Percentiles rank a stretch among this genome's conserved stretches.
phyloP scores from a whole-genome alignment of 768 basidiomycete genomes.

The Auricularia cornea region DNA sequence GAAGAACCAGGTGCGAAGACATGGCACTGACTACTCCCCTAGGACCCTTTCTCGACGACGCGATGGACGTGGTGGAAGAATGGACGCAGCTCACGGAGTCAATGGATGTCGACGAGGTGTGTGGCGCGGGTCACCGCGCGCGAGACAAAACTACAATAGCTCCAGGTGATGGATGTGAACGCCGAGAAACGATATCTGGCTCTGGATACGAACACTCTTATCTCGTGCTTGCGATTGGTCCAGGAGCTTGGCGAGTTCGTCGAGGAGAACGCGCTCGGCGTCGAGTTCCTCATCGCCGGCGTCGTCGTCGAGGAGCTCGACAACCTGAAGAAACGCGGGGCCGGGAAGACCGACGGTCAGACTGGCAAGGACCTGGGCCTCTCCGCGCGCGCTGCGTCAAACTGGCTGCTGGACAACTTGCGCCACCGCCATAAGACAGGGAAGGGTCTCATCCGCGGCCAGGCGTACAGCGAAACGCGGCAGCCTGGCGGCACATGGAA shows the following conservation, averaged over 20 bases:
- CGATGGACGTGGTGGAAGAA: not conserved
- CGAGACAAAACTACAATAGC: not conserved
- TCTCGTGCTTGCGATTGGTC: conserved; percentile 57
- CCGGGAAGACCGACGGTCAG: conserved; percentile 21
- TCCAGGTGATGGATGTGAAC: conserved; percentile 4
- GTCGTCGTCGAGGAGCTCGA: conserved; percentile 74
- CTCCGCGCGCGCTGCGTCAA: conserved; percentile 61
- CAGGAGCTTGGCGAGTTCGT: conserved; percentile 57
- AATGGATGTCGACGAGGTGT: not conserved
- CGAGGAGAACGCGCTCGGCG: conserved; percentile 39
- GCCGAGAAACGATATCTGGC: conserved; percentile 36
- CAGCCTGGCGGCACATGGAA: conserved; percentile 54
- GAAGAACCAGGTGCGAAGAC: not conserved
- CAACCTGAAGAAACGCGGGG: conserved; percentile 17
- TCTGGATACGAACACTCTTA: conserved; percentile 71
- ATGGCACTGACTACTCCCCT: not conserved
- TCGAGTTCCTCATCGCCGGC: conserved; percentile 61
- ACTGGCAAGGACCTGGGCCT: conserved; percentile 35
- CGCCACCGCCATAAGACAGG: conserved; percentile 31
- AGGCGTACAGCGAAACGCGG: conserved; percentile 56
- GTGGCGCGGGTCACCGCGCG: not conserved
- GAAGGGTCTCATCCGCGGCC: conserved; percentile 43
- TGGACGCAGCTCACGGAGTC: not conserved
- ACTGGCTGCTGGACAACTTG: conserved; percentile 57
- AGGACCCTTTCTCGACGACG: not conserved